phyloP scores from a whole-genome alignment of 2,329 filamentous ascomycete genomes.

The Ophiostoma piceae region DNA sequence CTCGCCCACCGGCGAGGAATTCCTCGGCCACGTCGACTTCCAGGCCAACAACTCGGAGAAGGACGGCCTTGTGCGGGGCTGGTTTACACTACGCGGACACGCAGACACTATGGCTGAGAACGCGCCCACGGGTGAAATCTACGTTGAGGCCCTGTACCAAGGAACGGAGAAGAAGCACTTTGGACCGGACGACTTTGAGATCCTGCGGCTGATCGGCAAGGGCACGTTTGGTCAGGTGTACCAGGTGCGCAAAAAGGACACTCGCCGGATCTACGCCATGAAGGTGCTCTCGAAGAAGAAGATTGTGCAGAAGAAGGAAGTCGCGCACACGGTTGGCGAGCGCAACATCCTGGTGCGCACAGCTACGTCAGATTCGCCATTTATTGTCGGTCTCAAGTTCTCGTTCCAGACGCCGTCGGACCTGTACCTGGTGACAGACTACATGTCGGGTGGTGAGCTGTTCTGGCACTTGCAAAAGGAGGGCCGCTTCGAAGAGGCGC shows the following conservation, averaged over 20 bases:
- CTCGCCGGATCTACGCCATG: slow-evolving; percentile 95
- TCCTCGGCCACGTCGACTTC: slow-evolving; percentile 84
- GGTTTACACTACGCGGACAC: slow-evolving; percentile 76
- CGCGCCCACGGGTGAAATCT: slow-evolving; percentile 78
- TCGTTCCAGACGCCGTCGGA: slow-evolving; percentile 97
- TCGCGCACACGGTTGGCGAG: slow-evolving; percentile 93
- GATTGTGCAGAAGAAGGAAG: slow-evolving; percentile 99
- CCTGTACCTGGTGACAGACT: slow-evolving; percentile 96
- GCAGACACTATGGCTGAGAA: slow-evolving; percentile 66
- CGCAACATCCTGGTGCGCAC: slow-evolving; percentile 95
- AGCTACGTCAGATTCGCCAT: slow-evolving; percentile 90
- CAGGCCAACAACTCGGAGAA: slow-evolving; percentile 59
- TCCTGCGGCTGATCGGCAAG: slow-evolving; percentile 93
- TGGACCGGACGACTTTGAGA: slow-evolving; percentile 91
- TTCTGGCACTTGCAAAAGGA: slow-evolving; percentile 99
- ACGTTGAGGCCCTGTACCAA: slow-evolving; percentile 80
- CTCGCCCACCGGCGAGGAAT: slow-evolving; percentile 68
- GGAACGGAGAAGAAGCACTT: slow-evolving; percentile 84
- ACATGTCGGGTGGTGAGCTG: slow-evolving; percentile 97
- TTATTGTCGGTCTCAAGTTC: slow-evolving; percentile 97
- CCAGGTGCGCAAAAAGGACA: slow-evolving; percentile 96
- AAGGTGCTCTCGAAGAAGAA: slow-evolving; percentile 99
- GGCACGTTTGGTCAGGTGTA: slow-evolving; percentile 98
- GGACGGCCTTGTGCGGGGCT: slow-evolving; percentile 70
- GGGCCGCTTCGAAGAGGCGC: slow-evolving; percentile 86